Conservation (phyloP, 2,329 filamentous ascomycete species). For the Westerdykella aurantiaca region DNA sequence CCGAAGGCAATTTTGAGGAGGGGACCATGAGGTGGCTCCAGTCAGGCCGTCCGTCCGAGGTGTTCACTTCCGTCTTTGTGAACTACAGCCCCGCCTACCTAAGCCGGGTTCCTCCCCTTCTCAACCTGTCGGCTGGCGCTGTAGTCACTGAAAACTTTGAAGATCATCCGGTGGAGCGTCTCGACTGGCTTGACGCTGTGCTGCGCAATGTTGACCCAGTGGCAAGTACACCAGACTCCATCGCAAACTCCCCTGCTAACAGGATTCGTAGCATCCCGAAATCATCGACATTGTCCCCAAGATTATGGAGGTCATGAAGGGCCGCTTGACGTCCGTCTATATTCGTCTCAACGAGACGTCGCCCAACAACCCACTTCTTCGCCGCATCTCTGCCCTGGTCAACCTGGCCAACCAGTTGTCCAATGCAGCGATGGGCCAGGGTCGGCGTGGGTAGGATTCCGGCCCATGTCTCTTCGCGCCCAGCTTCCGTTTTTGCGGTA, state of each 20-base stretch:
- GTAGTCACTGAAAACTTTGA: constrained; percentile 55
- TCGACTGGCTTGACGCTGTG: constrained; percentile 55
- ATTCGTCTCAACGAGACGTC: constrained; percentile 51
- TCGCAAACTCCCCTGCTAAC: constrained; percentile 10
- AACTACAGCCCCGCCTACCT: constrained; percentile 54
- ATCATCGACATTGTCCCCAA: constrained; percentile 52
- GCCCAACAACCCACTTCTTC: constrained; percentile 48
- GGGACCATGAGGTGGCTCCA: constrained; percentile 56
- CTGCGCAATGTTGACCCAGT: constrained; percentile 50
- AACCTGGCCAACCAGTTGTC: constrained; percentile 30
- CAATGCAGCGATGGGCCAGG: background rate
- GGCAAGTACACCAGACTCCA: constrained; percentile 36
- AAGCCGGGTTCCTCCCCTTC: constrained; percentile 50
- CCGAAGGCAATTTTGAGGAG: constrained; percentile 47
- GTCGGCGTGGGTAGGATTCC: background rate
- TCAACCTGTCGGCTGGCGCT: constrained; percentile 56
- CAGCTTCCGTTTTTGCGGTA: too few species aligned
- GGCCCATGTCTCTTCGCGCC: background rate
- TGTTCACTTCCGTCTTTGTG: constrained; percentile 60
- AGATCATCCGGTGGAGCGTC: constrained; percentile 49
- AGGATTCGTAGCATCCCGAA: constrained; percentile 43
- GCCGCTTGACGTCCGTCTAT: constrained; percentile 53
- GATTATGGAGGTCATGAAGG: constrained; percentile 55
- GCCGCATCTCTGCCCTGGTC: constrained; percentile 45
- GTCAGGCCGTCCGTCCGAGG: constrained; percentile 51